phyloP scores from a whole-genome alignment of 2,329 filamentous ascomycete species.

The Fusarium buxicola region DNA sequence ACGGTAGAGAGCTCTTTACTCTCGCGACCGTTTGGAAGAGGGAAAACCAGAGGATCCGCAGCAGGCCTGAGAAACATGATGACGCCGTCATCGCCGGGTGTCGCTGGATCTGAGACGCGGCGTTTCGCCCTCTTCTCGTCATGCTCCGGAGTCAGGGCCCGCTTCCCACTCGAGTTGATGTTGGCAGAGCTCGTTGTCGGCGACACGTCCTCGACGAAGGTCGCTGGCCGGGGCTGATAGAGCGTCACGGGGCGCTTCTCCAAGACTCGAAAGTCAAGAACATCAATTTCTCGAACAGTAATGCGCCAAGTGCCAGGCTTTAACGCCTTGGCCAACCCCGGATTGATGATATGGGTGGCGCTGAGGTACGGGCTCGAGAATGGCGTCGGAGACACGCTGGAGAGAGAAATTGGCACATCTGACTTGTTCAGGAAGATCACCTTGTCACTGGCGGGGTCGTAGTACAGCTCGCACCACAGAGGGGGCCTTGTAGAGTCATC shows the following conservation, averaged over 20 bases:
- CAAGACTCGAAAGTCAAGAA: constrained; percentile 69
- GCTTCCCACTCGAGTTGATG: constrained; percentile 62
- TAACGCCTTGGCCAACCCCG: constrained; percentile 59
- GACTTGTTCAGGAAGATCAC: constrained; percentile 68
- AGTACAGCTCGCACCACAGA: constrained; percentile 71
- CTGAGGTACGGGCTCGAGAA: constrained; percentile 54
- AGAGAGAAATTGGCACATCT: constrained; percentile 64
- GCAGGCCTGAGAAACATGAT: constrained; percentile 66
- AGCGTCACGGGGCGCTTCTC: constrained; percentile 63
- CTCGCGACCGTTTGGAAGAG: constrained; percentile 60
- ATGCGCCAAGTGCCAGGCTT: constrained; percentile 69
- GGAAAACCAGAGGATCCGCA: constrained; percentile 63
- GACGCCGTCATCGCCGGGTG: constrained; percentile 58
- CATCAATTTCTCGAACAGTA: constrained; percentile 59
- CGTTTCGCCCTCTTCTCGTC: constrained; percentile 59
- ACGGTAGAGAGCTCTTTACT: constrained; percentile 60
- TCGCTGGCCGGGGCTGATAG: constrained; percentile 48
- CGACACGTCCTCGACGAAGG: constrained; percentile 45
- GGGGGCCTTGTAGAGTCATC: constrained; percentile 59
- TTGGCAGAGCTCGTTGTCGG: constrained; percentile 50
- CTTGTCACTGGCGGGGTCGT: constrained; percentile 69
- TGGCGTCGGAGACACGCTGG: constrained; percentile 57
- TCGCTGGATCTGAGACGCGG: constrained; percentile 51
- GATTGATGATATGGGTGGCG: constrained; percentile 59
- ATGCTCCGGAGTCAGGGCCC: constrained; percentile 60